A percentile compares a stretch with the other conserved stretches of the same genome.
Evolutionary conservation across 345 rosid genomes (phyloP).

Genomic region (Camelina sativa): DNA sequence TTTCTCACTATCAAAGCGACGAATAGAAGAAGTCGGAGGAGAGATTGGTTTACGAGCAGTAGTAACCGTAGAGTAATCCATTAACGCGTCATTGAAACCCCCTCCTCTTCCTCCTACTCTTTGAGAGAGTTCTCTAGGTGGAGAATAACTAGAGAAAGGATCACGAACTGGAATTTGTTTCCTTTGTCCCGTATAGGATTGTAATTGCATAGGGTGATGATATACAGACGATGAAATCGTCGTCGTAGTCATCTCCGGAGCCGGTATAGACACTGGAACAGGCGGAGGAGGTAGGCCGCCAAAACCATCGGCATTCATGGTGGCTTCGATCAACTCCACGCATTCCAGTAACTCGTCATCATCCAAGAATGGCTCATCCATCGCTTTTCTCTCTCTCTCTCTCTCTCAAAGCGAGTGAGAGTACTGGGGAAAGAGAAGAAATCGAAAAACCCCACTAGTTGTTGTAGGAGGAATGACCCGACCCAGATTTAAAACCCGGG

Average conservation of each 20-base stretch:
- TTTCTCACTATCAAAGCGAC: conserved; percentile 37
- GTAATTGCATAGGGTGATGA: conserved; percentile 26
- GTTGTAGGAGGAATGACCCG: conserved; percentile 8
- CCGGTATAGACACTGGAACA: conserved; percentile 18
- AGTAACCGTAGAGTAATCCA: conserved; percentile 4
- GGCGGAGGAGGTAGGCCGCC: neutral
- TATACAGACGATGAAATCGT: conserved; percentile 20
- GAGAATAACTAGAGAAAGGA: conserved; percentile 57
- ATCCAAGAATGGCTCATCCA: conserved; percentile 23
- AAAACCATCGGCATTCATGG: conserved; percentile 50
- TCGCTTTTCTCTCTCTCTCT: neutral
- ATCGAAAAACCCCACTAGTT: conserved; percentile 8
- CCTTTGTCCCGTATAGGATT: conserved; percentile 18
- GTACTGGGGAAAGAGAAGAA: neutral
- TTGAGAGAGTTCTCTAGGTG: conserved; percentile 82
- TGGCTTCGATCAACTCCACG: conserved; percentile 51
- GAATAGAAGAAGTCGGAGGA: conserved; percentile 45
- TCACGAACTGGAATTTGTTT: neutral
- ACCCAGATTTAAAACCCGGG: conserved; percentile 28
- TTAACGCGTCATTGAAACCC: conserved; percentile 2
- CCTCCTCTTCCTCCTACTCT: conserved; percentile 27
- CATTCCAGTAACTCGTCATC: conserved; percentile 34
- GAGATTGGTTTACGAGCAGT: conserved; percentile 32
- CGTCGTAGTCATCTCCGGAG: conserved; percentile 26
- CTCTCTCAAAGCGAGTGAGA: neutral